Base-by-base conservation (phyloP, 345 rosid species). In the Lepidium didymum region DNA sequence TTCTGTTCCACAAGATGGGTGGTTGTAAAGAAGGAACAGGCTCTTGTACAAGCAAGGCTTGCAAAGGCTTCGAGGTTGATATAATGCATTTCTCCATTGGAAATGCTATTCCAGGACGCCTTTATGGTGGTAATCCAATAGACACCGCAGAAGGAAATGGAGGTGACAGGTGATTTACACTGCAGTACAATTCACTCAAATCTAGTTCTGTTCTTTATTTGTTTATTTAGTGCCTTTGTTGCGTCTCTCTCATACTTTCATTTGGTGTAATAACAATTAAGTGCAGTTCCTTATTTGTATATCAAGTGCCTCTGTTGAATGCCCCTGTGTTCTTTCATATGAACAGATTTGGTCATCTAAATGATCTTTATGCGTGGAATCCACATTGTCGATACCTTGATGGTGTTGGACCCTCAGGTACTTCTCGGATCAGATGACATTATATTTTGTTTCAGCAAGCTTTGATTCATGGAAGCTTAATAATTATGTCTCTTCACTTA, bases 31-130 rank as follows among this genome's bases (percentile, higher is more conserved):
- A 86, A 74, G 81, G 77, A 55, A 51, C 69, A 15, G 77, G 61
- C 36, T 80, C 87, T 40, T 94, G 97, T 83, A 91, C 87, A 46
- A 87, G 70, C 84, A 91, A 87, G 80, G 80, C 87, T 62, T 94
- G 99, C 85, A 89, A 80, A 83, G 96, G 97, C 60, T 85, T 89
- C 62, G 99, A 94, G 81, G 97, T 94, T 62, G 99, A 94, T 72
- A 91, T 94, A n/a, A 91, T 94, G 99, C 97, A 94, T 76, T 94
- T 94, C 84, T 91, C 96, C 10, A 85, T 87, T 52, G 99, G 99
- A 80, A 86, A 81, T 71, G 97, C 99, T 74, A 87, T 94, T 69
- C 99, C 99, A 2, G 97, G 99, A 64, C 87, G 97, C 33, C 92
- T 94, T 8, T 94, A 94, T 57, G 99, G 99, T 56, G 90, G 92